Evolutionary conservation across 75 land plant genomes (phyloP), one percentile per base, ranked within the genome.

Genomic region (Picea glauca): DNA sequence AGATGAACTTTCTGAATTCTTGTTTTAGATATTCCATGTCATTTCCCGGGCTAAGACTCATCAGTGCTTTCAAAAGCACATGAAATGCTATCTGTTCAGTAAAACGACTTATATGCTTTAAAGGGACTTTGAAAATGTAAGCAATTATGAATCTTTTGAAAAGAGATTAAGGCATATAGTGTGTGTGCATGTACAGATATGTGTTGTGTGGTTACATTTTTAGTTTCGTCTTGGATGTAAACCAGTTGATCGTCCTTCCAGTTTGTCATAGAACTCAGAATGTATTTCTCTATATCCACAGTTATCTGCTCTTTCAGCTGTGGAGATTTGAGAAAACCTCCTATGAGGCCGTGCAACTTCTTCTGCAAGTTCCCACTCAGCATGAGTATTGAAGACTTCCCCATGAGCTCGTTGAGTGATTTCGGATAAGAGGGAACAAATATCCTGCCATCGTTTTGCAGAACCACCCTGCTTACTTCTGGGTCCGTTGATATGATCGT

Each of bases 401-500:
- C 98, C 78, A 89, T 68, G n/a, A 94, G 76, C 59, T 88, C 85
- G 3, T 81, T 82, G 46, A 94, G 78, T 31, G 93, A 86, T 35
- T 86, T 89, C 0, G 95, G 98, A 73, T 94, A 94, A 50, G 76
- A 77, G 4, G 94, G 88, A 50, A 86, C 73, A 70, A 94, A 92
- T 9, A 76, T 35, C 66, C 79, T 84, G 26, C 89, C 98, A 66
- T 92, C 88, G 79, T 80, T 87, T 58, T 88, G 90, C 66, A 94
- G 61, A 14, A 94, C 76, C 32, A 84, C 81, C 68, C 84, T 86
- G 86, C 80, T 90, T 74, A 92, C 91, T 46, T 92, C 91, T 0
- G 91, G 80, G 67, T 92, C 96, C 4, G 89, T 86, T 5, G 92
- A 88, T 1, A 90, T 83, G 58, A 92, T 88, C 1, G 88, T 80